Conservation (phyloP, 176 grass and related monocot species). For the Hsuehochloa calcarea region DNA sequence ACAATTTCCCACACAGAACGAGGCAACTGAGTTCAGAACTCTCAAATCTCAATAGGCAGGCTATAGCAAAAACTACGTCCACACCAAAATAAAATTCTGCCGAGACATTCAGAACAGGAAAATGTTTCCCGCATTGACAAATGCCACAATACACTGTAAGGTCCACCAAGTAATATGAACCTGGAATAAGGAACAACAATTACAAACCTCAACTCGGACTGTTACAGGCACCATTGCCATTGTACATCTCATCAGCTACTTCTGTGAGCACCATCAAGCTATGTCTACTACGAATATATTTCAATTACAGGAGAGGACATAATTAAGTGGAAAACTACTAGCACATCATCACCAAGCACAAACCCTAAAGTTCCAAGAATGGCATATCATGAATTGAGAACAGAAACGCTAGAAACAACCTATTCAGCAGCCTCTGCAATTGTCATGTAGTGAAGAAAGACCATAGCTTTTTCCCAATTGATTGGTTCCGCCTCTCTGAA, state of each 20-base stretch:
- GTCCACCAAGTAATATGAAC: conserved; percentile 25
- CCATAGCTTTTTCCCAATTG: conserved; percentile 85
- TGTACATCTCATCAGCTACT: conserved; percentile 44
- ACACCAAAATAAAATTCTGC: too few relatives aligned
- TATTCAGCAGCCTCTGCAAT: conserved; percentile 28
- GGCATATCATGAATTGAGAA: conserved; percentile 46
- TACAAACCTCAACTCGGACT: conserved; percentile 44
- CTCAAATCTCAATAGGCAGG: too few relatives aligned
- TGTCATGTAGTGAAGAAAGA: conserved; percentile 90
- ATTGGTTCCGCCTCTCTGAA: conserved; percentile 47
- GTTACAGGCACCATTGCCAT: conserved; percentile 33
- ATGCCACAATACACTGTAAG: conserved; percentile 2
- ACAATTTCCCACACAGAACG: not conserved
- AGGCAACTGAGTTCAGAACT: too few relatives aligned
- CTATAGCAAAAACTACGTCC: too few relatives aligned
- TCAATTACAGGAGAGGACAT: conserved; percentile 48
- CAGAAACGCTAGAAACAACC: conserved; percentile 45
- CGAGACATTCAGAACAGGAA: not conserved
- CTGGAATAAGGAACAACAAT: conserved; percentile 30
- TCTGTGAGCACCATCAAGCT: conserved; percentile 48
- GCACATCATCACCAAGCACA: conserved; percentile 39
- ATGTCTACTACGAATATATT: conserved; percentile 51
- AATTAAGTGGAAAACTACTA: conserved; percentile 37
- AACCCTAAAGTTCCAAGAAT: conserved; percentile 47
- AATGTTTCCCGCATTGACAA: not conserved